Evolutionary conservation across 129 eudicot species (phyloP), one percentile per base, ranked within the genome.

Genomic region (Artemisia annua): DNA sequence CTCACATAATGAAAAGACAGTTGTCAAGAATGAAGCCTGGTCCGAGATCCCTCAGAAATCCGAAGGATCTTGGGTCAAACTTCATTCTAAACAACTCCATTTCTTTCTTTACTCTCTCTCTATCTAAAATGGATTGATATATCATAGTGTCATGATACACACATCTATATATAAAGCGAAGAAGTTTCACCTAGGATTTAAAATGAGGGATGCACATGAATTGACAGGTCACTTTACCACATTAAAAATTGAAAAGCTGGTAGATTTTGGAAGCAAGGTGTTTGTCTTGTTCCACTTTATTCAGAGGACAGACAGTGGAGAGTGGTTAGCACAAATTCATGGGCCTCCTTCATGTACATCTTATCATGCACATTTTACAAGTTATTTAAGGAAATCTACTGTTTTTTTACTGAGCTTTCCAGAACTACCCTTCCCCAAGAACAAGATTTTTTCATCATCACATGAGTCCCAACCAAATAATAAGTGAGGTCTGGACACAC

Each of bases 11-110:
- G 72, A 71, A 80, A 84, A 77, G 77, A 52, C 72, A 17, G 65
- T 43, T 78, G 91, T 83, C 88, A 81, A 86, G 89, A 87, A 87
- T 87, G 92, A 87, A 87, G 92, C 92, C 92, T 87, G 92, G 89
- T 84, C 92, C 92, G 92, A 87, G 87, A 87, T 82, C 92, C 62
- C 20, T n/a, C 7, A 16, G 0, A 20, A 11, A 35, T 39, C 1
- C 0, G 9, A 54, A 35, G 60, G 94, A 87, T 85, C 95, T 88
- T 85, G 95, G 86, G 76, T 67, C 95, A 88, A 78, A 74, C 95
- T 88, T 81, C 95, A 88, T 81, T 88, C 90, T 84, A 78, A 78
- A 88, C 89, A 79, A 83, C 79, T 72, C 81, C 89, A 78, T 85
- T 85, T 81, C 81, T 16, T 70, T 67, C 77, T 73, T 68, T 39